Evolutionary conservation across 495 filamentous ascomycete species (phyloP), one percentile per base, ranked within the genome.

Genomic region (Penicillium robsamsonii): DNA sequence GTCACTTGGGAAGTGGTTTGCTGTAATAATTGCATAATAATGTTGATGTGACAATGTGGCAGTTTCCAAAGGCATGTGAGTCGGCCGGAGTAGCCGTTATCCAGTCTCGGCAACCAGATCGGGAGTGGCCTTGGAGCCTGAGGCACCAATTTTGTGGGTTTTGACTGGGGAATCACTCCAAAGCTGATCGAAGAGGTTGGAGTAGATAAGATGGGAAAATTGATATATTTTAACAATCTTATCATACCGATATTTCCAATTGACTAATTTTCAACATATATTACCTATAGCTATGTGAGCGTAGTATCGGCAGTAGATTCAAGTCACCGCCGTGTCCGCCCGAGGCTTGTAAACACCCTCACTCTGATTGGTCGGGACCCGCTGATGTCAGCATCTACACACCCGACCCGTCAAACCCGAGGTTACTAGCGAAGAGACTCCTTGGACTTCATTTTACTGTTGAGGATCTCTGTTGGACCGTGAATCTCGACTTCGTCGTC

Each of bases 311-410:
- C 61, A 50, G 55, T 50, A 59, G 50, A 55, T 50, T n/a, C 20
- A 48, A 30, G 25, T 51, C 40, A 58, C 56, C 52, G 67, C 75
- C 75, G 75, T 78, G 70, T 74, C 65, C 72, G 71, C 72, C 75
- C 75, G 75, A 78, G 63, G 69, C 69, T 78, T 75, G 65, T 63
- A 72, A 75, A 76, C 75, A 75, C 57, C 37, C 47, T 29, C 3
- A 5, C 11, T 45, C 20, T 78, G 73, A 78, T 78, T 78, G 75
- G 75, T 58, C 18, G 3, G 1, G 0, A 12, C 1, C 0, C 5
- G 69, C 64, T 73, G 66, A 41, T 72, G 64, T 74, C 72, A 75
- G 67, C 70, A 45, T 47, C 45, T 47, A 47, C 2, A 30, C 54
- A 63, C 59, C 65, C 68, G 69, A 67, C 49, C 24, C 35, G 37